phyloP scores from a whole-genome alignment of 768 basidiomycete genomes.

The Naematelia encephala region DNA sequence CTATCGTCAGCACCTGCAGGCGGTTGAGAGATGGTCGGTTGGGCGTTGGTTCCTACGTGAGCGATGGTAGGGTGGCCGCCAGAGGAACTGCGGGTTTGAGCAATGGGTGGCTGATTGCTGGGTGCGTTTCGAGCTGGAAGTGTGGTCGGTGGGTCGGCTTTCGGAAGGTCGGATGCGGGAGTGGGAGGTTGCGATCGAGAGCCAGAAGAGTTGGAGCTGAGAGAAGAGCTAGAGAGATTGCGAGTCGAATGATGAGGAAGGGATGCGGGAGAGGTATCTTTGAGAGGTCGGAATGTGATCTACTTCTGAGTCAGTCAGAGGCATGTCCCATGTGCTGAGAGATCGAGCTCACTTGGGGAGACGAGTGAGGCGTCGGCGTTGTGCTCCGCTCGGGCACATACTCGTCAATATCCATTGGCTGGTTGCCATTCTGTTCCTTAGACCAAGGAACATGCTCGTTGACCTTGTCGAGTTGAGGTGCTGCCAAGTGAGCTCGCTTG shows the following conservation, averaged over 20 bases:
- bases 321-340: not conserved
- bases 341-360: slow-evolving; percentile 44
- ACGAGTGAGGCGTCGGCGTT: slow-evolving; percentile 50
- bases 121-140: slow-evolving; percentile 5
- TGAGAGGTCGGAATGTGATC: slow-evolving; percentile 45
- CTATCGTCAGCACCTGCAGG: not conserved
- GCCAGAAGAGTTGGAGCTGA: not conserved
- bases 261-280: slow-evolving; percentile 49
- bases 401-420: slow-evolving; percentile 21
- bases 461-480: slow-evolving; percentile 18
- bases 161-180: slow-evolving; percentile 9
- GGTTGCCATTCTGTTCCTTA: not conserved
- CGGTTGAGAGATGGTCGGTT: slow-evolving; percentile 19
- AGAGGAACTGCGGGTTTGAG: slow-evolving; percentile 3
- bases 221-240: slow-evolving; percentile 4
- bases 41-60: slow-evolving; percentile 33
- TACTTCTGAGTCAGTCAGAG: slow-evolving; percentile 34
- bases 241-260: slow-evolving; percentile 42
- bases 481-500: slow-evolving; percentile 12
- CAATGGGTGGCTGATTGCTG: not conserved
- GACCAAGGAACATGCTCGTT: slow-evolving; percentile 19
- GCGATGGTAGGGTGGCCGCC: slow-evolving; percentile 32
- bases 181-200: slow-evolving; percentile 5
- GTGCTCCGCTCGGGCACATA: slow-evolving; percentile 25
- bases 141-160: slow-evolving; percentile 19